Evolutionary conservation across 2,329 filamentous ascomycete species (phyloP).

Genomic region (Davidsoniella neocaledoniae): DNA sequence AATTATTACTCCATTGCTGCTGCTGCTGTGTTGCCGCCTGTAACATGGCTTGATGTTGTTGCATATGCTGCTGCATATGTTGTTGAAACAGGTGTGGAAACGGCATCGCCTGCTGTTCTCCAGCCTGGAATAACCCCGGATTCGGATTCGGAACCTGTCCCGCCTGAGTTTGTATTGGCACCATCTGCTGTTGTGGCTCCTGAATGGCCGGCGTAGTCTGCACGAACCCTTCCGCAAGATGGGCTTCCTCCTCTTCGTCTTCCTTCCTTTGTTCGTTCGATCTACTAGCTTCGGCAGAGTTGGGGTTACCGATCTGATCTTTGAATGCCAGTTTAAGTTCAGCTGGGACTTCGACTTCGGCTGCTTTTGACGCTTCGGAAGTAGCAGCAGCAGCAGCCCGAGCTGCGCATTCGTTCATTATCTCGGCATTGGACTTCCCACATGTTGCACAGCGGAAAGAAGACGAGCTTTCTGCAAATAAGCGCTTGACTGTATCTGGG

Average conservation of each 20-base stretch:
- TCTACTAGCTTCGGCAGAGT: not conserved
- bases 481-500: conserved; percentile 45
- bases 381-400: conserved; percentile 22
- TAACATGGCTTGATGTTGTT: conserved; percentile 2
- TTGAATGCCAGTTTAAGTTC: conserved; percentile 52
- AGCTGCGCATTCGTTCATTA: conserved; percentile 54
- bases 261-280: conserved; percentile 7
- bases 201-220: conserved; percentile 23
- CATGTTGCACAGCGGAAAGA: conserved; percentile 56
- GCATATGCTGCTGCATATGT: conserved; percentile 2
- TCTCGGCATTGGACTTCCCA: conserved; percentile 52
- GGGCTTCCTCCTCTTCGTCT: conserved; percentile 27
- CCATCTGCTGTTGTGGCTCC: conserved; percentile 7
- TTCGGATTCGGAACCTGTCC: too few species aligned
- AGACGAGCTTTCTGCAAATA: conserved; percentile 50
- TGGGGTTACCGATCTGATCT: conserved; percentile 39
- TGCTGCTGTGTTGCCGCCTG: conserved; percentile 4
- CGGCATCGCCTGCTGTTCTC: conserved; percentile 14
- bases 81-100: conserved; percentile 15
- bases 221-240: conserved; percentile 41
- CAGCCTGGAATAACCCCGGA: too few species aligned
- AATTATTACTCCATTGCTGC: conserved; percentile 3
- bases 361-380: conserved; percentile 16
- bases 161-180: conserved; percentile 8
- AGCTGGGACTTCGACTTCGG: conserved; percentile 24